Percentiles rank a stretch among this genome's conserved stretches.
Conservation (phyloP, 2,329 filamentous ascomycete species). For the Metarhizium album region DNA sequence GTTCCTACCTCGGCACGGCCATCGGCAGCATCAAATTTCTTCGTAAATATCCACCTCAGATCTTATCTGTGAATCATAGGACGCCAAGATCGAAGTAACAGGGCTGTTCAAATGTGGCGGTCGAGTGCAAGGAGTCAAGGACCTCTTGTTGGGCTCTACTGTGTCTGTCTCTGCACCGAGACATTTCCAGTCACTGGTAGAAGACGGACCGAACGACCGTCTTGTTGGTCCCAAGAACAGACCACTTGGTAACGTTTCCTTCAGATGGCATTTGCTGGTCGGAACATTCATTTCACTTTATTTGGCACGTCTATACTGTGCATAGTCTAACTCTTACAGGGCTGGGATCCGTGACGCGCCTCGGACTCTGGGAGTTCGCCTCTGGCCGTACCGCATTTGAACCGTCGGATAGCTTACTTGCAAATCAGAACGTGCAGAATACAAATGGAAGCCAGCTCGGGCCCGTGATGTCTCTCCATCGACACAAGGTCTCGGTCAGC, state of each 20-base stretch:
- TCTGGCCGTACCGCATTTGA: not conserved
- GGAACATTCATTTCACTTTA: not conserved
- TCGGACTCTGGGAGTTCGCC: too few species aligned
- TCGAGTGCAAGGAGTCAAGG: too few species aligned
- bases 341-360: too few species aligned
- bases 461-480: not conserved
- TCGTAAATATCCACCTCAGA: too few species aligned
- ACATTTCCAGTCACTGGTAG: not conserved
- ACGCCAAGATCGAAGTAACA: too few species aligned
- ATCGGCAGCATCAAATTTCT: too few species aligned
- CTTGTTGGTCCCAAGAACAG: not conserved
- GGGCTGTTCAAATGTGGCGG: too few species aligned
- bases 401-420: not conserved
- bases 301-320: not conserved
- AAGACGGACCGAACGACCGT: not conserved
- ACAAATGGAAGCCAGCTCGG: too few species aligned
- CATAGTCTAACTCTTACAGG: not conserved
- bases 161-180: too few species aligned
- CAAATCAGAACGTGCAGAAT: not conserved
- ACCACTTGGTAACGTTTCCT: not conserved
- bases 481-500: not conserved
- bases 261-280: not conserved
- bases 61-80: too few species aligned
- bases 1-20: too few species aligned
- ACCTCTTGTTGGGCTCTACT: too few species aligned